phyloP scores from a whole-genome alignment of 78 protist species.

The Dictyostelium brefeldianum region DNA sequence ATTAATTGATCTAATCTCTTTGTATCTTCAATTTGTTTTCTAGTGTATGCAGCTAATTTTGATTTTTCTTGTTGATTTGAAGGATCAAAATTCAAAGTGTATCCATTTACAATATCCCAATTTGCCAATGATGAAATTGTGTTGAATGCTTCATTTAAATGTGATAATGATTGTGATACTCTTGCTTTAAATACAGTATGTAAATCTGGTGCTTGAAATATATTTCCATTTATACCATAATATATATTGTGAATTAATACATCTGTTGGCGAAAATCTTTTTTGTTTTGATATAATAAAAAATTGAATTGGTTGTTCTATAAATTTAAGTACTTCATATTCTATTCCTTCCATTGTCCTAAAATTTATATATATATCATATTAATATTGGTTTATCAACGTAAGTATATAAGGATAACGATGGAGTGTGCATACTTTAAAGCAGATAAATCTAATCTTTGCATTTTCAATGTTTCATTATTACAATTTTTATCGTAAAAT shows the following conservation, averaged over 20 bases:
- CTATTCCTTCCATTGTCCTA: constrained; percentile 72
- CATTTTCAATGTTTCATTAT: constrained; percentile 74
- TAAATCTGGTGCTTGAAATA: constrained; percentile 66
- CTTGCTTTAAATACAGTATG: constrained; percentile 36
- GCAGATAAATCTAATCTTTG: constrained; percentile 66
- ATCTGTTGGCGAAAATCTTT: constrained; percentile 35
- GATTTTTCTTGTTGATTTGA: constrained; percentile 59
- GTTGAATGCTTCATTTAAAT: constrained; percentile 41
- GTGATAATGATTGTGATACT: constrained; percentile 48
- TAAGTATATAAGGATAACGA: neutral
- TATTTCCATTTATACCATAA: constrained; percentile 59
- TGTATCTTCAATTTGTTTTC: constrained; percentile 70
- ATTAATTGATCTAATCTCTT: constrained; percentile 56
- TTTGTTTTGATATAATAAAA: constrained; percentile 56
- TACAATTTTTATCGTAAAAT: constrained; percentile 72
- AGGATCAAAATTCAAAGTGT: constrained; percentile 27
- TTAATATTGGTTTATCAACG: no score
- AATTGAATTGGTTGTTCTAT: constrained; percentile 20
- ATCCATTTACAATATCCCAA: constrained; percentile 68
- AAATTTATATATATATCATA: neutral
- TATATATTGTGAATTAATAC: constrained; percentile 25
- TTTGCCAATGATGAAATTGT: constrained; percentile 16
- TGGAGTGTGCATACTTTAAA: constrained; percentile 29
- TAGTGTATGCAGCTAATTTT: constrained; percentile 32
- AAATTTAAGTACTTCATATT: constrained; percentile 29